Evolutionary conservation across 805 yeast genomes (phyloP).

Genomic region (Candida lessepsii): DNA sequence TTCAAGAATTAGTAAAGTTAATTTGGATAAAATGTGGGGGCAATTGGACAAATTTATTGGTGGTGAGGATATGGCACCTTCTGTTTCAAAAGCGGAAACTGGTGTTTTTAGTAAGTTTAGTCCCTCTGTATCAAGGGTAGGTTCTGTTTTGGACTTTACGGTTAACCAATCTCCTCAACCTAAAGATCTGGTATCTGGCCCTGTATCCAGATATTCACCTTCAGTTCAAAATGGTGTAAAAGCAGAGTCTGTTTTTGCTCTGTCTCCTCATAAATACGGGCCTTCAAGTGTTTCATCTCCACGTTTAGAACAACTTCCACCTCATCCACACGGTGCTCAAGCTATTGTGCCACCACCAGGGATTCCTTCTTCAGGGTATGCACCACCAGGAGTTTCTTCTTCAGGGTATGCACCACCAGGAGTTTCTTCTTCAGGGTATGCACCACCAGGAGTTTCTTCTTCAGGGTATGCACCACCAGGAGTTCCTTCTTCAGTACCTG

Average conservation of each 20-base stretch:
- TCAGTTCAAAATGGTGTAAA: slow-evolving; percentile 2
- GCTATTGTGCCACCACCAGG: background rate
- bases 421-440: too few species aligned
- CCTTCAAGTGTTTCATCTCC: slow-evolving; percentile 22
- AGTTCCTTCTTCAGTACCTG: background rate
- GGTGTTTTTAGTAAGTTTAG: slow-evolving; percentile 72
- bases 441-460: too few species aligned
- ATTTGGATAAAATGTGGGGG: slow-evolving; percentile 84
- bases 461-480: slow-evolving; percentile 1
- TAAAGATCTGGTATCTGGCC: slow-evolving; percentile 2
- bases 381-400: too few species aligned
- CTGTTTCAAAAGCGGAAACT: slow-evolving; percentile 37
- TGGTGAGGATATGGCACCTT: slow-evolving; percentile 52
- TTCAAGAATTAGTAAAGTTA: slow-evolving; percentile 50
- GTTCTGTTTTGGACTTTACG: slow-evolving; percentile 39
- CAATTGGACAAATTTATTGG: slow-evolving; percentile 88
- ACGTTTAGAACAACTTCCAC: background rate
- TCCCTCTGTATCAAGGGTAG: slow-evolving; percentile 62
- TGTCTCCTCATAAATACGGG: slow-evolving; percentile 18
- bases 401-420: too few species aligned
- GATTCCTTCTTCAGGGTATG: background rate
- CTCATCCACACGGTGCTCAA: too few species aligned
- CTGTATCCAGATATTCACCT: slow-evolving; percentile 10
- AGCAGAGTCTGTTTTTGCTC: slow-evolving; percentile 8
- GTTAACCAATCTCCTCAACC: slow-evolving; percentile 13